phyloP scores from a whole-genome alignment of 208 protist genomes.

The Crithidia brevicula region DNA sequence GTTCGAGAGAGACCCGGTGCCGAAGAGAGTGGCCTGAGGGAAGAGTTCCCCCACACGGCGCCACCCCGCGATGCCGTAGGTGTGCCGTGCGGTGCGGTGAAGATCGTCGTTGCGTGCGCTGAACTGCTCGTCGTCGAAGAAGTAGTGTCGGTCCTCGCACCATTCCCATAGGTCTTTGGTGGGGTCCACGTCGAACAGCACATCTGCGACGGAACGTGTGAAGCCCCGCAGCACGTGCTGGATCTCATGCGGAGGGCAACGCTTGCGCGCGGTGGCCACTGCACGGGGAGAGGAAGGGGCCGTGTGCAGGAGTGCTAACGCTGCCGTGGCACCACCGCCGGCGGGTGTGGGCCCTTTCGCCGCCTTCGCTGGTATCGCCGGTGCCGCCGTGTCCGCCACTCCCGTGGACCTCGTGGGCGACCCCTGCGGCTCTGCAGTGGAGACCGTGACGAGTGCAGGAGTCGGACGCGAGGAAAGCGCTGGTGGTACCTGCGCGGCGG shows the following conservation, averaged over 20 bases:
- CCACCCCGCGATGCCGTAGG: conserved; percentile 65
- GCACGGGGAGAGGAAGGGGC: background rate
- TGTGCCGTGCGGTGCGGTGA: conserved; percentile 38
- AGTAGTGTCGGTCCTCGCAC: conserved; percentile 45
- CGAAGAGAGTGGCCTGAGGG: conserved; percentile 59
- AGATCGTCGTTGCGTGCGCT: conserved; percentile 44
- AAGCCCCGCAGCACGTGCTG: conserved; percentile 40
- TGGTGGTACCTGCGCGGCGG: background rate
- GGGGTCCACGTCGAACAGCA: conserved; percentile 80
- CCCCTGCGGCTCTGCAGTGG: too few relatives aligned
- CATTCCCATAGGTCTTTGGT: conserved; percentile 41
- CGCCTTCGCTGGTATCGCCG: background rate
- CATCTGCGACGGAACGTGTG: conserved; percentile 37
- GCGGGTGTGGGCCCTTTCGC: background rate
- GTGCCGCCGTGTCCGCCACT: too few relatives aligned
- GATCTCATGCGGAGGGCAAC: conserved; percentile 42
- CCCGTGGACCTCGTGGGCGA: too few relatives aligned
- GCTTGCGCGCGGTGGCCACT: conserved; percentile 11
- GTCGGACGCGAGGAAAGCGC: background rate
- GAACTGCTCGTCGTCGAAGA: conserved; percentile 84
- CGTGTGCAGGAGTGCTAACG: background rate
- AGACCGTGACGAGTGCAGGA: too few relatives aligned
- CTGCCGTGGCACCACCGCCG: conserved; percentile 18
- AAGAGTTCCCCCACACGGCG: conserved; percentile 67
- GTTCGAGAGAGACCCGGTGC: background rate